Evolutionary conservation across 129 eudicot genomes (phyloP).

Genomic region (Pseudognaphalium luteoalbum): DNA sequence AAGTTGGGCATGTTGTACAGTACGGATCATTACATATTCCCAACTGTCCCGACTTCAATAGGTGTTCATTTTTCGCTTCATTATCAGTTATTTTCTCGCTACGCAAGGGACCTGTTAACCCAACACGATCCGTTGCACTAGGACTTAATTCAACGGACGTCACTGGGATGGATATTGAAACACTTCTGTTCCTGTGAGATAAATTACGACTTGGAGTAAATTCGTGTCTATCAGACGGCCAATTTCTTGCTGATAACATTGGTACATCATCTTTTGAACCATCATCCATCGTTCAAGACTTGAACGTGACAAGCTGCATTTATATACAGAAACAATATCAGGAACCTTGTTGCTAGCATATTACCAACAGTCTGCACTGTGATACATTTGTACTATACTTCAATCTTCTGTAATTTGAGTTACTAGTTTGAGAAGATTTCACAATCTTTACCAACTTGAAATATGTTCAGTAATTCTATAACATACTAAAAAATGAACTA

Average conservation of each 20-base stretch:
- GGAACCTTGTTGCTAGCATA: neutral
- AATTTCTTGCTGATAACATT: slow-evolving; percentile 39
- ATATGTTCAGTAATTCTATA: neutral
- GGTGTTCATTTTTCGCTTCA: slow-evolving; percentile 54
- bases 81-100: slow-evolving; percentile 36
- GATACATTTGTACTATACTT: neutral
- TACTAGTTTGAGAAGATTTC: neutral
- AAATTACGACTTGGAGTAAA: slow-evolving; percentile 34
- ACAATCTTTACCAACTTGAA: neutral
- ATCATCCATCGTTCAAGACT: slow-evolving; percentile 50
- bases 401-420: neutral
- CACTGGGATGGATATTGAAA: slow-evolving; percentile 61
- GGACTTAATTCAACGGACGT: slow-evolving; percentile 37
- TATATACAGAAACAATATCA: slow-evolving; percentile 1
- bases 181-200: slow-evolving; percentile 50
- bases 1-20: slow-evolving; percentile 77
- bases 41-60: slow-evolving; percentile 64
- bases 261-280: slow-evolving; percentile 59
- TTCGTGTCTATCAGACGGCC: slow-evolving; percentile 35
- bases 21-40: slow-evolving; percentile 90
- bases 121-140: slow-evolving; percentile 25
- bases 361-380: neutral
- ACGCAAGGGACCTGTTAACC: slow-evolving; percentile 53
- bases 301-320: slow-evolving; percentile 36
- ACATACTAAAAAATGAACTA: neutral